Conservation (phyloP, 345 rosid species). For the Pistacia atlantica region DNA sequence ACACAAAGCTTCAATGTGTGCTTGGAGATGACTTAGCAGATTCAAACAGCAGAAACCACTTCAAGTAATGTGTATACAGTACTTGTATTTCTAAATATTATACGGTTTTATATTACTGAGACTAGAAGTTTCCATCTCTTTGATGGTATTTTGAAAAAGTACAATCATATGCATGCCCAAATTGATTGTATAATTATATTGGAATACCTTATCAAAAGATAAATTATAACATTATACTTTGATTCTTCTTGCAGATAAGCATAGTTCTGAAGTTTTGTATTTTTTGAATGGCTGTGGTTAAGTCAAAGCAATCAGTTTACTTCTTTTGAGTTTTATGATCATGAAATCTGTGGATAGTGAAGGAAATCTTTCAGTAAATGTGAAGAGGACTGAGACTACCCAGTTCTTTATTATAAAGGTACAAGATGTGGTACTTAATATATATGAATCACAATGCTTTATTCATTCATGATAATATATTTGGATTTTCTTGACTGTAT, state of each 20-base stretch:
- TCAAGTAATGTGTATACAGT: constrained; percentile 11
- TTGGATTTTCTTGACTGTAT: background rate
- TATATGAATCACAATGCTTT: background rate
- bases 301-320: background rate
- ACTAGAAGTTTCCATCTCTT: background rate
- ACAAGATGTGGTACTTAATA: background rate
- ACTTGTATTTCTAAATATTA: background rate
- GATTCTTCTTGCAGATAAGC: background rate
- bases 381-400: background rate
- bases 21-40: constrained; percentile 56
- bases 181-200: background rate
- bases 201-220: background rate
- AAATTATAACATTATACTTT: too few relatives aligned
- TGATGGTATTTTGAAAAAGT: background rate
- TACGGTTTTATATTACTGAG: background rate
- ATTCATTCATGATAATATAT: background rate
- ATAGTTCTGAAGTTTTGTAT: background rate
- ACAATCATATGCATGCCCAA: background rate
- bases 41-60: constrained; percentile 22
- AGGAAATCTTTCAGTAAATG: background rate
- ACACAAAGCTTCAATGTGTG: constrained; percentile 60
- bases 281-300: background rate
- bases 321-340: background rate
- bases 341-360: background rate
- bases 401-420: background rate